Conservation (phyloP, 768 basidiomycete genomes). For the Gymnopilus dilepis region DNA sequence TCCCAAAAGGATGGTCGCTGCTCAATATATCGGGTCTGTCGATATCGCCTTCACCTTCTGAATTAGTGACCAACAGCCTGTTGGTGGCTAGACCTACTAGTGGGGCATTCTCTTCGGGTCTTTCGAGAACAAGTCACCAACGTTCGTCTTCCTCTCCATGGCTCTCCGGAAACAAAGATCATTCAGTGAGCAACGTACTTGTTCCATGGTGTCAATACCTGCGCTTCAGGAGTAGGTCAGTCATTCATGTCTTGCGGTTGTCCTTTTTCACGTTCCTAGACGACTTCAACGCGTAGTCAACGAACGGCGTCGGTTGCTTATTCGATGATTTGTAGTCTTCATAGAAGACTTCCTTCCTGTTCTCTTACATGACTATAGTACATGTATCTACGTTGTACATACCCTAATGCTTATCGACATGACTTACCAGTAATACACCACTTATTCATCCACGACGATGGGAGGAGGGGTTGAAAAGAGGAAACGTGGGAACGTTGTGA, state of each 20-base stretch:
- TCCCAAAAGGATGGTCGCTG: slow-evolving; percentile 7
- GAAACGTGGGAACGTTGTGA: neutral
- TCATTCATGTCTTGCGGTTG: too few species aligned
- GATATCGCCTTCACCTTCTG: neutral
- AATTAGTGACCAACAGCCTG: neutral
- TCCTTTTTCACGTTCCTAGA: too few species aligned
- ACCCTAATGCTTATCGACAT: neutral
- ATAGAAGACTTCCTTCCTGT: neutral
- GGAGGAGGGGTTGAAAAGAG: neutral
- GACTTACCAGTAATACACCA: neutral
- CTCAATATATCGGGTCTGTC: neutral
- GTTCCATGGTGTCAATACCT: neutral
- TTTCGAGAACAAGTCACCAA: neutral
- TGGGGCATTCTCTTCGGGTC: neutral
- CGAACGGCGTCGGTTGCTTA: too few species aligned
- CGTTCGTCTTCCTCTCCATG: neutral
- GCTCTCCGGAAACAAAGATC: neutral
- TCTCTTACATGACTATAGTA: neutral
- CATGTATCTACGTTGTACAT: neutral
- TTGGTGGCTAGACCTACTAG: too few species aligned
- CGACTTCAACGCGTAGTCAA: too few species aligned
- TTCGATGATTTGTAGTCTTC: too few species aligned
- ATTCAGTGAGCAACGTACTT: neutral
- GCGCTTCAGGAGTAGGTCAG: neutral
- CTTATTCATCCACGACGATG: neutral